phyloP scores from a whole-genome alignment of 2,329 filamentous ascomycete genomes.

The Exophiala xenobiotica region DNA sequence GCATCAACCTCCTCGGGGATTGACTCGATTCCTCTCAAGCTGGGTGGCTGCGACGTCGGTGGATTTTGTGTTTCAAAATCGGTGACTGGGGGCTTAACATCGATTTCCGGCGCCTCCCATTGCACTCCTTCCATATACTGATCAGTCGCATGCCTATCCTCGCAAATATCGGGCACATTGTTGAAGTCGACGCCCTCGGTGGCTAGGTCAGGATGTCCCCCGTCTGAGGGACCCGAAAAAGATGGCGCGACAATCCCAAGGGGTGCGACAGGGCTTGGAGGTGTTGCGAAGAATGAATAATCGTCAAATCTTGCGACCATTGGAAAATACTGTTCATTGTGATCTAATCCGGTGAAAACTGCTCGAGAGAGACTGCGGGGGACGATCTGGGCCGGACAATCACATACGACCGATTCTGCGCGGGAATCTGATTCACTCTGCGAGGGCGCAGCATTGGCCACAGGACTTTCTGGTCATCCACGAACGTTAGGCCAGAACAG shows the following conservation, averaged over 20 bases:
- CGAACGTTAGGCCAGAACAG: background rate
- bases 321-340: conserved; percentile 12
- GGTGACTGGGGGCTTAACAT: background rate
- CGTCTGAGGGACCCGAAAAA: background rate
- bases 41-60: background rate
- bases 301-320: conserved; percentile 12
- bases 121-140: background rate
- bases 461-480: background rate
- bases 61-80: background rate
- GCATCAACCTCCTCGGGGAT: background rate
- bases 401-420: background rate
- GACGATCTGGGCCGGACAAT: conserved; percentile 11
- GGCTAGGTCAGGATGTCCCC: background rate
- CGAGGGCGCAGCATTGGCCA: background rate
- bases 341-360: conserved; percentile 13
- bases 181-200: background rate
- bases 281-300: conserved; percentile 11
- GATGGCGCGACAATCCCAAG: background rate
- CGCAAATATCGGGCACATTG: background rate
- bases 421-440: background rate
- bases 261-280: background rate
- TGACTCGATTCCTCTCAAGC: background rate
- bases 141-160: background rate
- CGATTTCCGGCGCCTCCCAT: background rate
- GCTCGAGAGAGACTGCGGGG: conserved; percentile 1